A percentile compares a stretch with the other conserved stretches of the same genome.
phyloP scores from a whole-genome alignment of 306 rosid species.

The Lathyrus aphaca region DNA sequence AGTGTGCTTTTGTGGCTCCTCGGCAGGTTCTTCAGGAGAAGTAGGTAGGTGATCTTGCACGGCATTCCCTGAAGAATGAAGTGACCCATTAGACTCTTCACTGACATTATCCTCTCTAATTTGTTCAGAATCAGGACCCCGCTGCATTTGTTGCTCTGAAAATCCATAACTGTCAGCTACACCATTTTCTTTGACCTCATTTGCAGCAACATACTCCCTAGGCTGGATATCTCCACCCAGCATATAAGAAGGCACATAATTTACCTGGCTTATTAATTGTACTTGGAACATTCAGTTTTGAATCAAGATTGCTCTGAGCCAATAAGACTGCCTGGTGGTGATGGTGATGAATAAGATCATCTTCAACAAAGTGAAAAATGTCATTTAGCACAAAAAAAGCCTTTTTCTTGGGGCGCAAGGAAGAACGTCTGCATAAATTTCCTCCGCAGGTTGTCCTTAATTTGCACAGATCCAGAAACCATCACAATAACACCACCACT shows the following conservation, averaged over 20 bases:
- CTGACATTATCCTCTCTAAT: slow-evolving; percentile 55
- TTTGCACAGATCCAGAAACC: slow-evolving; percentile 91
- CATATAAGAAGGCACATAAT: slow-evolving; percentile 46
- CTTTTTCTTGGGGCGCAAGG: slow-evolving; percentile 97
- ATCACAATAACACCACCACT: slow-evolving; percentile 86
- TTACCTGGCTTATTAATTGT: slow-evolving; percentile 73
- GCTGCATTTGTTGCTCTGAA: slow-evolving; percentile 69
- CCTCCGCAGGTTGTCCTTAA: slow-evolving; percentile 69
- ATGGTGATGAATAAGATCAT: slow-evolving; percentile 71
- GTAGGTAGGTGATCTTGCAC: slow-evolving; percentile 62
- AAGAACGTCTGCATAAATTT: slow-evolving; percentile 91
- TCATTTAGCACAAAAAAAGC: slow-evolving; percentile 87
- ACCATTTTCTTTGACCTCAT: slow-evolving; percentile 75
- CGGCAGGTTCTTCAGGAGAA: slow-evolving; percentile 77
- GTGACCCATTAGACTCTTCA: slow-evolving; percentile 66
- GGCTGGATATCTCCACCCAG: slow-evolving; percentile 68
- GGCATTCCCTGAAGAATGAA: slow-evolving; percentile 57
- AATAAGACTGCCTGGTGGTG: slow-evolving; percentile 76
- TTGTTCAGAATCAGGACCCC: slow-evolving; percentile 61
- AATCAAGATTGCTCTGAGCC: slow-evolving; percentile 70
- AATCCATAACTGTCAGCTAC: slow-evolving; percentile 63
- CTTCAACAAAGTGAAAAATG: slow-evolving; percentile 85
- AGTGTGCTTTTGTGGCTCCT: slow-evolving; percentile 92
- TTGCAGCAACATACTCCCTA: slow-evolving; percentile 65
- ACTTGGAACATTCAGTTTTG: slow-evolving; percentile 54